Percentiles rank a stretch among this genome's conserved stretches.
Evolutionary conservation across 176 grass and related monocot species (phyloP).

Genomic region (Chloris gayana): DNA sequence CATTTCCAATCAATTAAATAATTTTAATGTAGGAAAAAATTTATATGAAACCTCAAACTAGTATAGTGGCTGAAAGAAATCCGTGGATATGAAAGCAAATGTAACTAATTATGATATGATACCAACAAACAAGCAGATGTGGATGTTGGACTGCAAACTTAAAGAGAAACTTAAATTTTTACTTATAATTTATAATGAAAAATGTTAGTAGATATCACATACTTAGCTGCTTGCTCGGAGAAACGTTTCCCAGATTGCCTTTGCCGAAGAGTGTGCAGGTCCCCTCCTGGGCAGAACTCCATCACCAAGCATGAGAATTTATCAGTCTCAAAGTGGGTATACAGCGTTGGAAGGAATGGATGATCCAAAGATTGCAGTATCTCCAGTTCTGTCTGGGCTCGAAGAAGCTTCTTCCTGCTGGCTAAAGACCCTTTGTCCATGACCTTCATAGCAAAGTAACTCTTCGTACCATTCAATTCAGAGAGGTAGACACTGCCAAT

Average conservation of each 20-base stretch:
- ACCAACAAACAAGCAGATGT: neutral
- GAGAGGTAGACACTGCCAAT: constrained; percentile 78
- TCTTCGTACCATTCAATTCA: constrained; percentile 66
- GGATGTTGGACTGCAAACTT: neutral
- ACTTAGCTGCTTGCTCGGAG: constrained; percentile 72
- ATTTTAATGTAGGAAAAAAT: neutral
- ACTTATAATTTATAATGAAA: neutral
- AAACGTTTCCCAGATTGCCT: constrained; percentile 66
- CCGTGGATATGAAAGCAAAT: neutral
- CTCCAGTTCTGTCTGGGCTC: constrained; percentile 72
- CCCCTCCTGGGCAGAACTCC: constrained; percentile 83
- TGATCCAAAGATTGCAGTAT: constrained; percentile 78
- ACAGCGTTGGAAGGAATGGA: constrained; percentile 73
- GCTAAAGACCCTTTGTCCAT: constrained; percentile 83
- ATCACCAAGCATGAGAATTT: constrained; percentile 86
- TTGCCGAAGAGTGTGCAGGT: constrained; percentile 77
- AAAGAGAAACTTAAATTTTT: neutral
- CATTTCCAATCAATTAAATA: neutral
- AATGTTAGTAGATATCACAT: constrained; percentile 37
- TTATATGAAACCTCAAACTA: neutral
- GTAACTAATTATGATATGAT: neutral
- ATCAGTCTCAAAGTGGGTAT: constrained; percentile 81
- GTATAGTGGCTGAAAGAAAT: neutral
- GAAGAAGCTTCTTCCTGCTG: constrained; percentile 68
- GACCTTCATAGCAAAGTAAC: constrained; percentile 76